These are phyloP conservation scores for Fusarium sterilihyphosum DNA, from an alignment of 2,329 filamentous ascomycete species.

Conservation along the genomic window DNA sequence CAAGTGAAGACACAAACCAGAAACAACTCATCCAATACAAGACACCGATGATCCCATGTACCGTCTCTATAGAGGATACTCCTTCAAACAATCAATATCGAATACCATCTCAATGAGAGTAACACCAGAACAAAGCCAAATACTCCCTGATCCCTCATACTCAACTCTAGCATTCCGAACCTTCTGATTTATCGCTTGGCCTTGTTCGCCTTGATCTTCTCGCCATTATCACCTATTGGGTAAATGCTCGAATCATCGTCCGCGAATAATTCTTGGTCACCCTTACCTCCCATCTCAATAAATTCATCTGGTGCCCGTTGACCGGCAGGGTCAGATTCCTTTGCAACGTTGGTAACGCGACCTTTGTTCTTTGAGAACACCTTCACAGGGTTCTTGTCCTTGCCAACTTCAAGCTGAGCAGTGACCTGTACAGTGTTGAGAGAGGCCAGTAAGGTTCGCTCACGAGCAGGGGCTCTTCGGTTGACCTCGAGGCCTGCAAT, in stretches of 20 bases:
- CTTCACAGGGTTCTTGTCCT: conserved; percentile 71
- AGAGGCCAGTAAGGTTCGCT: conserved; percentile 85
- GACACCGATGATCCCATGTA: conserved; percentile 7
- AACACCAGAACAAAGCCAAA: conserved; percentile 14
- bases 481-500: conserved; percentile 85
- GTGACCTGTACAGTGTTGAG: conserved; percentile 77
- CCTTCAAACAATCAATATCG: conserved; percentile 3
- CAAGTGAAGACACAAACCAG: not conserved
- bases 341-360: conserved; percentile 50
- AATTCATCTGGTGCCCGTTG: conserved; percentile 79
- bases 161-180: not conserved
- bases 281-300: conserved; percentile 84
- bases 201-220: conserved; percentile 46
- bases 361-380: conserved; percentile 77
- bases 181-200: conserved; percentile 23
- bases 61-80: conserved; percentile 22
- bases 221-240: conserved; percentile 46
- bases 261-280: conserved; percentile 81
- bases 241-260: conserved; percentile 67
- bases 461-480: conserved; percentile 79
- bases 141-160: not conserved
- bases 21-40: not conserved
- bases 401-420: conserved; percentile 63
- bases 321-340: conserved; percentile 74
- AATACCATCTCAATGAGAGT: not conserved